phyloP scores from a whole-genome alignment of 805 yeast species.

The Saccharomycopsis malanga region DNA sequence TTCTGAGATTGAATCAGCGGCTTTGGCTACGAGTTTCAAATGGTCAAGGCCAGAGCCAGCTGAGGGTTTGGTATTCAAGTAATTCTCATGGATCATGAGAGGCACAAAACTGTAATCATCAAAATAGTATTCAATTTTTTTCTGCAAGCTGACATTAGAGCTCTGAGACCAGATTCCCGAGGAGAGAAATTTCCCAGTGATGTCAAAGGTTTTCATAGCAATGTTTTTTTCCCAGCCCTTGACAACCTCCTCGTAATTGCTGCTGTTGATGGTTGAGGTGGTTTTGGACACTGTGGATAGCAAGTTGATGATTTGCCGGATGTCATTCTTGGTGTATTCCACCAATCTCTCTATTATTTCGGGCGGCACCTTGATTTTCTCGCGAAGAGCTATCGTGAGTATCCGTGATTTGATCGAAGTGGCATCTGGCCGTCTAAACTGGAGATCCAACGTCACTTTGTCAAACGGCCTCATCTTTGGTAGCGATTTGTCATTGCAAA shows the following conservation, averaged over 20 bases:
- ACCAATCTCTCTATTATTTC: slow-evolving; percentile 77
- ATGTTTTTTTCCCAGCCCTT: slow-evolving; percentile 83
- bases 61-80: slow-evolving; percentile 58
- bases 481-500: slow-evolving; percentile 85
- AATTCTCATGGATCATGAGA: slow-evolving; percentile 93
- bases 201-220: slow-evolving; percentile 89
- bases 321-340: slow-evolving; percentile 80
- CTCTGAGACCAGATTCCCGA: slow-evolving; percentile 51
- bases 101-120: slow-evolving; percentile 94
- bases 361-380: slow-evolving; percentile 73
- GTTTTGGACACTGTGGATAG: slow-evolving; percentile 80
- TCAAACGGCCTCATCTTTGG: slow-evolving; percentile 98
- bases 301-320: slow-evolving; percentile 87
- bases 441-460: slow-evolving; percentile 66
- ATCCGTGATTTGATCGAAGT: slow-evolving; percentile 73
- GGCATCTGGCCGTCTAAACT: slow-evolving; percentile 85
- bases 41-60: slow-evolving; percentile 41
- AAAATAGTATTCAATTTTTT: slow-evolving; percentile 82
- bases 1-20: slow-evolving; percentile 82
- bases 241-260: slow-evolving; percentile 55
- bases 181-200: slow-evolving; percentile 58
- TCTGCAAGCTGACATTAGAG: slow-evolving; percentile 55
- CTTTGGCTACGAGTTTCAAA: slow-evolving; percentile 58
- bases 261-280: slow-evolving; percentile 52
- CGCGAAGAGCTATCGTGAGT: slow-evolving; percentile 85